These are phyloP conservation scores for Penicillium palitans DNA, from an alignment of 2,329 filamentous ascomycete genomes.

Conservation along the genomic window DNA sequence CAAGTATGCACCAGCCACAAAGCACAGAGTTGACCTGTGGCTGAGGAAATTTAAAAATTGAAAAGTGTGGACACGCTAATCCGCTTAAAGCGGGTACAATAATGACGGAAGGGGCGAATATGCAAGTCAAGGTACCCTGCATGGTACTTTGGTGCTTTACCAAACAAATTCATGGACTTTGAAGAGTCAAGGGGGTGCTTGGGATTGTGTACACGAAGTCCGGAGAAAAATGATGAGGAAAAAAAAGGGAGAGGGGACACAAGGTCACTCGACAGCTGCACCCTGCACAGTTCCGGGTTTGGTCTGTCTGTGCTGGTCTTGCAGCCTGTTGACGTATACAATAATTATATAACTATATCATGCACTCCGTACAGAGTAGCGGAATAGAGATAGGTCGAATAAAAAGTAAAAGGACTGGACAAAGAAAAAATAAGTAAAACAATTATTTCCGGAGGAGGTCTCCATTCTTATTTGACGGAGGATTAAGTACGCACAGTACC, in stretches of 20 bases:
- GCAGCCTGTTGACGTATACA: slow-evolving; percentile 13
- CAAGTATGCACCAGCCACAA: slow-evolving; percentile 4
- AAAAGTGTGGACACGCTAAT: slow-evolving; percentile 14
- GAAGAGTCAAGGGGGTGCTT: slow-evolving; percentile 1
- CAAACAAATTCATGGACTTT: neutral
- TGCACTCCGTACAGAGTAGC: neutral
- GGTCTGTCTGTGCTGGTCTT: slow-evolving; percentile 19
- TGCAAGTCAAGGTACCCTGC: slow-evolving; percentile 23
- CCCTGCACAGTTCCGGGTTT: slow-evolving; percentile 22
- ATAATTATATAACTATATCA: neutral
- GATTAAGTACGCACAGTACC: neutral
- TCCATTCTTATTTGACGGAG: neutral
- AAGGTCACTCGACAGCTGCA: slow-evolving; percentile 20
- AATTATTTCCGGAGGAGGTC: neutral
- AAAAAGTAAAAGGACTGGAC: neutral
- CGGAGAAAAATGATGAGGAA: slow-evolving; percentile 8
- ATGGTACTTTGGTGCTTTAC: slow-evolving; percentile 9
- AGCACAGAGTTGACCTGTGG: neutral
- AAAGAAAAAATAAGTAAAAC: neutral
- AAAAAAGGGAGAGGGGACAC: slow-evolving; percentile 3
- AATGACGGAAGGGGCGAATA: slow-evolving; percentile 30
- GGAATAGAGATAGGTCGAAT: neutral
- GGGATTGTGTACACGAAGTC: neutral
- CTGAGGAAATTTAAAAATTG: slow-evolving; percentile 4
- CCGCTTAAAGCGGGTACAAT: slow-evolving; percentile 15